A percentile compares a stretch with the other conserved stretches of the same genome.
phyloP scores from a whole-genome alignment of 192 early-diverging fungal species.

The Linnemannia schmuckeri region DNA sequence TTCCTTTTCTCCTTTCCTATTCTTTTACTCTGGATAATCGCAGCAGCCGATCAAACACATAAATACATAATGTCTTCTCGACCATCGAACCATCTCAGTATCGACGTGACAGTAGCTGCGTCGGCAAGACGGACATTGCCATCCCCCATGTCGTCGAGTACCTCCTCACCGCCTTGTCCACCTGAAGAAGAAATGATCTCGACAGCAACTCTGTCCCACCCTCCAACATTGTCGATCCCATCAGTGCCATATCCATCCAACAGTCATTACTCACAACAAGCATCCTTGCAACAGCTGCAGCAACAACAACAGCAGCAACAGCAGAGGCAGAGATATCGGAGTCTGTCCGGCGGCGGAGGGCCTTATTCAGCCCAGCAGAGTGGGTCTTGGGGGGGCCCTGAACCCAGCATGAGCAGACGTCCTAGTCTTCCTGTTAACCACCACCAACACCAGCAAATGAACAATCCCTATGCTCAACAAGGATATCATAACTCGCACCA shows the following conservation, averaged over 20 bases:
- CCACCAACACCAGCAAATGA: slow-evolving; percentile 18
- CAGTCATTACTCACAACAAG: slow-evolving; percentile 25
- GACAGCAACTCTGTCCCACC: slow-evolving; percentile 35
- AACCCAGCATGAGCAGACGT: slow-evolving; percentile 24
- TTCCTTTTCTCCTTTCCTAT: not conserved
- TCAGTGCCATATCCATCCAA: slow-evolving; percentile 27
- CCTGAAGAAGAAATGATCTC: slow-evolving; percentile 38
- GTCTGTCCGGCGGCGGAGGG: slow-evolving; percentile 23
- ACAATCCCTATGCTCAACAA: slow-evolving; percentile 15
- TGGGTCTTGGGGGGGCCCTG: slow-evolving; percentile 25
- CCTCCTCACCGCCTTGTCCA: slow-evolving; percentile 20
- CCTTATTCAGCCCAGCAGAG: not conserved
- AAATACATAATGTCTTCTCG: slow-evolving; percentile 11
- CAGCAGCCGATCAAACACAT: not conserved
- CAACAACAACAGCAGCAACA: slow-evolving; percentile 17
- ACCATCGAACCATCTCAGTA: slow-evolving; percentile 32
- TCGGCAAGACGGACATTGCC: slow-evolving; percentile 28
- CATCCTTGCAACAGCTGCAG: slow-evolving; percentile 3
- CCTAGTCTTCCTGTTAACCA: slow-evolving; percentile 39
- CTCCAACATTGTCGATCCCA: slow-evolving; percentile 33
- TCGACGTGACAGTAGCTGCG: slow-evolving; percentile 28
- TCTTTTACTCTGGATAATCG: not conserved
- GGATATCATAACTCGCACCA: slow-evolving; percentile 21
- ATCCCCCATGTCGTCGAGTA: slow-evolving; percentile 39
- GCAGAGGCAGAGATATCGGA: slow-evolving; percentile 32